These are phyloP conservation scores for Candida smagusa DNA, from an alignment of 1,139 yeast species.

Conservation along the genomic window DNA sequence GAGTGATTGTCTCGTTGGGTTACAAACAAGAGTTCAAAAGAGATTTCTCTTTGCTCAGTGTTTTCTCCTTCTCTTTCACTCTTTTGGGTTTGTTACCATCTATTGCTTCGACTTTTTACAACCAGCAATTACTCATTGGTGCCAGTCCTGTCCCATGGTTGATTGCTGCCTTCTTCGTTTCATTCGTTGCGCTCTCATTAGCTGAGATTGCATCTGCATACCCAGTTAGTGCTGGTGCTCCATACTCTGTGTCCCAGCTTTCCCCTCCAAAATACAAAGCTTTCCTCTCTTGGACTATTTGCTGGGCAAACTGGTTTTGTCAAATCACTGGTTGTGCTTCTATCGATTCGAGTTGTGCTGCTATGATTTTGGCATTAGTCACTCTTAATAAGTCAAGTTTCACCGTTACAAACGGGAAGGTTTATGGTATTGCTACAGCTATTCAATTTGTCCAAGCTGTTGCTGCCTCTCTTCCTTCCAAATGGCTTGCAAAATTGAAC, in stretches of 20 bases:
- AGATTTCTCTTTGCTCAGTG: constrained; percentile 58
- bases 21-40: constrained; percentile 72
- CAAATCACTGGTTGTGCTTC: constrained; percentile 60
- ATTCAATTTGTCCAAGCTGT: constrained; percentile 48
- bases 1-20: constrained; percentile 61
- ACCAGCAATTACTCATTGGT: constrained; percentile 51
- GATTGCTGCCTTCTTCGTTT: constrained; percentile 46
- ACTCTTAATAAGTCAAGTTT: constrained; percentile 21
- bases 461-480: constrained; percentile 50
- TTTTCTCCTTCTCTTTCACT: constrained; percentile 69
- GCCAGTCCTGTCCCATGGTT: constrained; percentile 55
- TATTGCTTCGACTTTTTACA: constrained; percentile 54
- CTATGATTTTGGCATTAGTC: constrained; percentile 55
- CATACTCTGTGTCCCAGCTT: constrained; percentile 47
- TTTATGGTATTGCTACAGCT: constrained; percentile 30
- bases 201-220: constrained; percentile 47
- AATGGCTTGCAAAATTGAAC: constrained; percentile 55
- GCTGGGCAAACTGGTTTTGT: constrained; percentile 40
- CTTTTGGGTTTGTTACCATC: constrained; percentile 72
- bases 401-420: constrained; percentile 16
- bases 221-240: constrained; percentile 49
- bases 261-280: constrained; percentile 54
- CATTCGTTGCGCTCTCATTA: constrained; percentile 47
- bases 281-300: constrained; percentile 37
- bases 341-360: constrained; percentile 57